Percentiles rank a stretch among this genome's conserved stretches.
phyloP scores from a whole-genome alignment of 768 basidiomycete genomes.

The Strobilomyces confusus region DNA sequence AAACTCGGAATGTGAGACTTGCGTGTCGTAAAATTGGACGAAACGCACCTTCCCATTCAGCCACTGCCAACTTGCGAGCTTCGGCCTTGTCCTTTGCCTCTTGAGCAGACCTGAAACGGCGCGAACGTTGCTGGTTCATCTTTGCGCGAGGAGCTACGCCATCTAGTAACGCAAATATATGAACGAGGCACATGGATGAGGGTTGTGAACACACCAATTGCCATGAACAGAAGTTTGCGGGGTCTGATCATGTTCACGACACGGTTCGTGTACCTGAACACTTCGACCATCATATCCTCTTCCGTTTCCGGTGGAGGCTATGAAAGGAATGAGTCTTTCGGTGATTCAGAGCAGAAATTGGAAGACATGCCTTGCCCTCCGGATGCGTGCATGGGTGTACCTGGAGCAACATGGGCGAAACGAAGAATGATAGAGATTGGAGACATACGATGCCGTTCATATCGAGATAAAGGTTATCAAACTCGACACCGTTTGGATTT shows the following conservation, averaged over 20 bases:
- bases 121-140: conserved; percentile 99
- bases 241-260: conserved; percentile 97
- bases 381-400: conserved; percentile 99
- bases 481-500: conserved; percentile 95
- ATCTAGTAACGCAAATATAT: conserved; percentile 46
- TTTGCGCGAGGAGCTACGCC: conserved; percentile 98
- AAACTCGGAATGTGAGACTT: background rate
- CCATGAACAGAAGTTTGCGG: conserved; percentile 95
- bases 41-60: conserved; percentile 75
- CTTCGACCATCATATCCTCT: conserved; percentile 98
- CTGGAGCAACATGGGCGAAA: conserved; percentile 33
- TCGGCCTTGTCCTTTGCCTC: conserved; percentile 95
- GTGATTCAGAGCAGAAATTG: background rate
- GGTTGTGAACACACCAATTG: conserved; percentile 66
- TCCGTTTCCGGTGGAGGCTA: conserved; percentile 96
- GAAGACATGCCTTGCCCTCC: conserved; percentile 74
- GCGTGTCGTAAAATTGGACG: background rate
- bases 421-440: background rate
- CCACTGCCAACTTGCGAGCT: conserved; percentile 75
- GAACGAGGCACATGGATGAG: background rate
- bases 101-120: conserved; percentile 92
- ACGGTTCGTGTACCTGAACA: conserved; percentile 95
- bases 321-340: background rate
- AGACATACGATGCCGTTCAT: conserved; percentile 94
- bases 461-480: conserved; percentile 95